Conservation (phyloP, 371 early-diverging fungal genomes). For the Mucor mucedo region DNA sequence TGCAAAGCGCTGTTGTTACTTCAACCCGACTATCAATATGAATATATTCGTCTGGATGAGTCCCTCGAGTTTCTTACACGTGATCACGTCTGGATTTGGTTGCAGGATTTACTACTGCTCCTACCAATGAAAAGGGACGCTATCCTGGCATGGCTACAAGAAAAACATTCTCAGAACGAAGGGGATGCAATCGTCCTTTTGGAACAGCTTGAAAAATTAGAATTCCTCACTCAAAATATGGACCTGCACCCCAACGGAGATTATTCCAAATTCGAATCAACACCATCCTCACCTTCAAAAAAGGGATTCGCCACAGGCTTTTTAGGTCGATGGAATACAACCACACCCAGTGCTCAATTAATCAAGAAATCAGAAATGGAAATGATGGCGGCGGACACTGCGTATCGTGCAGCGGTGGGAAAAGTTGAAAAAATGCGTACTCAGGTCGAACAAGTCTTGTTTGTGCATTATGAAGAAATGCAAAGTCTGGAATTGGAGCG, state of each 20-base stretch:
- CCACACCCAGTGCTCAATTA: neutral
- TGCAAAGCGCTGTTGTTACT: conserved; percentile 22
- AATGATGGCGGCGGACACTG: conserved; percentile 61
- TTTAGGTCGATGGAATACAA: conserved; percentile 29
- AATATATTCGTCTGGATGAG: conserved; percentile 14
- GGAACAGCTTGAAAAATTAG: neutral
- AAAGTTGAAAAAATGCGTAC: conserved; percentile 66
- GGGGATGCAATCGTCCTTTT: neutral
- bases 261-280: neutral
- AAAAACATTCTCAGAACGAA: neutral
- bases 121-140: neutral
- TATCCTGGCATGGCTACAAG: neutral
- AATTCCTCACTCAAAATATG: neutral
- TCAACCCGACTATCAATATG: conserved; percentile 21
- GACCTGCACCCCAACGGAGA: neutral
- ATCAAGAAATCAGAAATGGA: conserved; percentile 21
- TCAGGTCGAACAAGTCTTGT: conserved; percentile 67
- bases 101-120: neutral
- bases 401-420: conserved; percentile 59
- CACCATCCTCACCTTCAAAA: neutral
- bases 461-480: conserved; percentile 62
- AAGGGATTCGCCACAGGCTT: conserved; percentile 17
- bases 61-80: conserved; percentile 20
- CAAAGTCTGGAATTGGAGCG: conserved; percentile 63
- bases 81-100: conserved; percentile 19